A percentile compares a stretch with the other conserved stretches of the same genome.
phyloP scores from a whole-genome alignment of 768 basidiomycete genomes.

The Dictyophora rubrovolvata region DNA sequence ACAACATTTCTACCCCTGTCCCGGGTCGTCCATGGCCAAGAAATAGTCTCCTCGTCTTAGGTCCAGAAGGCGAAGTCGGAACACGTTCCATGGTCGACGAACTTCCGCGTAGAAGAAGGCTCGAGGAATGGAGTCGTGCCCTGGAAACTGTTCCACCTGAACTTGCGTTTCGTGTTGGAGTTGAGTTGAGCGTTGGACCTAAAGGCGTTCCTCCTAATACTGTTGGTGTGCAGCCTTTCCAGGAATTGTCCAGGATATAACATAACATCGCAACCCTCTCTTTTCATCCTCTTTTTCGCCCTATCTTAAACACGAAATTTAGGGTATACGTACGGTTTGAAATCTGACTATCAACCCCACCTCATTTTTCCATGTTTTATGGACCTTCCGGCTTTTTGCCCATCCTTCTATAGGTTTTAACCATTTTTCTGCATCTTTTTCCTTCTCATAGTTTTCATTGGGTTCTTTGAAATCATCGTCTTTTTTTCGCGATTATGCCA shows the following conservation, averaged over 20 bases:
- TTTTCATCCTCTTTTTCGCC: too few species aligned
- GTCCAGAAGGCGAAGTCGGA: conserved; percentile 73
- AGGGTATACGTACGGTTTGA: too few species aligned
- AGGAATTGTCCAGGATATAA: neutral
- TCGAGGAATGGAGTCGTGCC: conserved; percentile 50
- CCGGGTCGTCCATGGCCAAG: conserved; percentile 17
- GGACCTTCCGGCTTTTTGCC: too few species aligned
- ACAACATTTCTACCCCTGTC: neutral
- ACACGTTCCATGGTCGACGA: conserved; percentile 49
- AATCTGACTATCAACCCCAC: too few species aligned
- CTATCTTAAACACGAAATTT: too few species aligned
- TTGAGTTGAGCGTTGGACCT: neutral
- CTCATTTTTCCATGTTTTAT: too few species aligned
- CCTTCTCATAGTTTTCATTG: too few species aligned
- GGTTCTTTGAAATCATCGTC: too few species aligned
- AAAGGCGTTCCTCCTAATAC: neutral
- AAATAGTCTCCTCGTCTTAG: conserved; percentile 67
- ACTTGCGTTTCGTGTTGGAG: neutral
- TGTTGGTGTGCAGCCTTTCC: neutral
- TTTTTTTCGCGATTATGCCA: too few species aligned
- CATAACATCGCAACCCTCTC: too few species aligned
- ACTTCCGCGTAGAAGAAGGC: conserved; percentile 56
- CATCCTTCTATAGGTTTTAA: too few species aligned
- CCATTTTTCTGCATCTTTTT: too few species aligned
- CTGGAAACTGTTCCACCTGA: conserved; percentile 42